Conservation (phyloP, 2,329 filamentous ascomycete species). For the Dothistroma septosporum region DNA sequence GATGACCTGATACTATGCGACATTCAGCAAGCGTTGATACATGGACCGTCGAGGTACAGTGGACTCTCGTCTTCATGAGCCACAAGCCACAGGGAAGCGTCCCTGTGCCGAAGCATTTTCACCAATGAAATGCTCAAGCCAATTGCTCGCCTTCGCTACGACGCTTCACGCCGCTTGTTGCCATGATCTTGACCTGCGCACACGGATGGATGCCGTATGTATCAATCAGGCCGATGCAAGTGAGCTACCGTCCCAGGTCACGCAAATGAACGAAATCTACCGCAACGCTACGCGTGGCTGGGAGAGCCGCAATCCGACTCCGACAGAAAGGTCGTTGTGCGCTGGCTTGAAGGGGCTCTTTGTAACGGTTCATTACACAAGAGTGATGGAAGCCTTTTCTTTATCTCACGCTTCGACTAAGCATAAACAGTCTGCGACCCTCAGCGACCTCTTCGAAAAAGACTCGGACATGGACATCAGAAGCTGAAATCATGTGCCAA, state of each 20-base stretch:
- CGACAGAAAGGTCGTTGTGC: background rate
- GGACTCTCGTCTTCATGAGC: background rate
- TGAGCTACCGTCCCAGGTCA: constrained; percentile 19
- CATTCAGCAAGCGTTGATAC: background rate
- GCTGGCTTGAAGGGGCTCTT: background rate
- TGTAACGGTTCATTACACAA: too few relatives aligned
- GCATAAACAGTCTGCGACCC: too few relatives aligned
- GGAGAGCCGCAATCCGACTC: background rate
- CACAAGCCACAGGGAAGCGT: background rate
- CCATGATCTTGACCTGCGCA: background rate
- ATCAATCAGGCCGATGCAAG: constrained; percentile 21
- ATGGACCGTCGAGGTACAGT: background rate
- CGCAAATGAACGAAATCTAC: constrained; percentile 21
- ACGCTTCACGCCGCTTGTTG: background rate
- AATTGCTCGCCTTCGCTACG: background rate
- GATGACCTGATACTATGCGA: background rate
- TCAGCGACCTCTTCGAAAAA: too few relatives aligned
- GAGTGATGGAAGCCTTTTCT: too few relatives aligned
- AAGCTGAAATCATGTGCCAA: too few relatives aligned
- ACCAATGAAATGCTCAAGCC: background rate
- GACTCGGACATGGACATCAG: too few relatives aligned
- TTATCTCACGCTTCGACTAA: too few relatives aligned
- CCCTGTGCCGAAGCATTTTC: background rate
- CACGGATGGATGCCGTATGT: constrained; percentile 13
- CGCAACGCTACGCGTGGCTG: background rate